Conservation (phyloP, 345 rosid genomes). For the Ricinus communis region DNA sequence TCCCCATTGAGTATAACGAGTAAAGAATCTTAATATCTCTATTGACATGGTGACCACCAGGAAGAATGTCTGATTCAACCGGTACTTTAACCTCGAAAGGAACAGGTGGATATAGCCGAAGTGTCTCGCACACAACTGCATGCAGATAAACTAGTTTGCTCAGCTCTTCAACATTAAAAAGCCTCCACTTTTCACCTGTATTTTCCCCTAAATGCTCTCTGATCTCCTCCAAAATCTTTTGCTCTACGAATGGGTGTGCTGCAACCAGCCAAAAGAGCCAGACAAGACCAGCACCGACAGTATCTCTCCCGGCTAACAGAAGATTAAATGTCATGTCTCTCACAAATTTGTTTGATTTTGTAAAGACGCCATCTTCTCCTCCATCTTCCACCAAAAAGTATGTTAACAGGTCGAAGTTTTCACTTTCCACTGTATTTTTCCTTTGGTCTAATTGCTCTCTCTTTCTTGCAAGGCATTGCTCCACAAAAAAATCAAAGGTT, state of each 20-base stretch:
- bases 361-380: no score
- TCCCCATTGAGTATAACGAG: slow-evolving; percentile 69
- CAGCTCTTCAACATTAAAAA: slow-evolving; percentile 33
- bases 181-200: neutral
- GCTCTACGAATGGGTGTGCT: slow-evolving; percentile 24
- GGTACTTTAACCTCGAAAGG: slow-evolving; percentile 74
- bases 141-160: slow-evolving; percentile 50
- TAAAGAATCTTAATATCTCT: slow-evolving; percentile 59
- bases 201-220: neutral
- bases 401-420: slow-evolving; percentile 15
- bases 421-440: neutral
- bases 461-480: slow-evolving; percentile 12
- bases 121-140: slow-evolving; percentile 51
- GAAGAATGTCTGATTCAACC: slow-evolving; percentile 44
- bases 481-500: neutral
- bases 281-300: slow-evolving; percentile 24
- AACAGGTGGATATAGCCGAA: slow-evolving; percentile 71
- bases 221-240: slow-evolving; percentile 28
- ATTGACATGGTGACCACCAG: slow-evolving; percentile 56
- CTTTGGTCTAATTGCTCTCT: neutral
- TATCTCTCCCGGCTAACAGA: slow-evolving; percentile 36
- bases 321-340: slow-evolving; percentile 31
- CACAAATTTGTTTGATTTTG: slow-evolving; percentile 11
- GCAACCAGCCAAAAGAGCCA: slow-evolving; percentile 41
- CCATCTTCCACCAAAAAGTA: slow-evolving; percentile 7